Conservation (phyloP, 164 flowering plant species). For the Chimonanthus salicifolius region DNA sequence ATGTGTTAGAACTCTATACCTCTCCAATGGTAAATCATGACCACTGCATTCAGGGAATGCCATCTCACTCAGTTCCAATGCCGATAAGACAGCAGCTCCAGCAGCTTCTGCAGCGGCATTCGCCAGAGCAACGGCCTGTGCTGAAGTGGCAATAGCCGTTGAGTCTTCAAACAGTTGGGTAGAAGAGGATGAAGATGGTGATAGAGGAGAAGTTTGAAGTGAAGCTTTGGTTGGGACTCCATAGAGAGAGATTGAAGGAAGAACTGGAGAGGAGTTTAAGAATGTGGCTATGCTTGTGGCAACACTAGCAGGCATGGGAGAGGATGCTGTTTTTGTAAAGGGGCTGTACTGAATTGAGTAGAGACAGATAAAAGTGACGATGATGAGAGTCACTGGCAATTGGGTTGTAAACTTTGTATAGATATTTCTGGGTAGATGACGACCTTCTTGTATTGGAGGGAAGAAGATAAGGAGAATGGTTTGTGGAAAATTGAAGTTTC, state of each 20-base stretch:
- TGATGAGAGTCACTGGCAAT: not conserved
- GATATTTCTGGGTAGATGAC: not conserved
- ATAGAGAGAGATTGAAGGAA: constrained; percentile 19
- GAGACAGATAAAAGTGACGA: not conserved
- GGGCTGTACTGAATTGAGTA: not conserved
- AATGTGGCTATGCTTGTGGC: constrained; percentile 5
- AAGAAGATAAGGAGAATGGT: not conserved
- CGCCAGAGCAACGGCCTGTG: constrained; percentile 16
- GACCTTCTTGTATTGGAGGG: not conserved
- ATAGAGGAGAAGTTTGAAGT: constrained; percentile 4
- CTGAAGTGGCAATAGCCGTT: constrained; percentile 1
- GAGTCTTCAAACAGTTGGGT: constrained; percentile 12
- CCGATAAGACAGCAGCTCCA: constrained; percentile 17
- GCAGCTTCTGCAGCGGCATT: constrained; percentile 22
- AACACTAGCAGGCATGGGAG: not conserved
- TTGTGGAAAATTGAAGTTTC: not conserved
- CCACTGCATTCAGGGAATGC: not conserved
- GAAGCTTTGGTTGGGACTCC: constrained; percentile 21
- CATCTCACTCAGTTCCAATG: constrained; percentile 1
- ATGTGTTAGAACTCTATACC: constrained; percentile 1
- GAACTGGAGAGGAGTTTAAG: constrained; percentile 15
- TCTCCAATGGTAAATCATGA: constrained; percentile 2
- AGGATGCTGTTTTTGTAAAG: not conserved
- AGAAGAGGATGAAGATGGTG: not conserved
- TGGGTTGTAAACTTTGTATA: not conserved